A percentile compares a stretch with the other conserved stretches of the same genome.
Evolutionary conservation across 2,329 filamentous ascomycete genomes (phyloP).

Genomic region (Dactylellina haptotyla): DNA sequence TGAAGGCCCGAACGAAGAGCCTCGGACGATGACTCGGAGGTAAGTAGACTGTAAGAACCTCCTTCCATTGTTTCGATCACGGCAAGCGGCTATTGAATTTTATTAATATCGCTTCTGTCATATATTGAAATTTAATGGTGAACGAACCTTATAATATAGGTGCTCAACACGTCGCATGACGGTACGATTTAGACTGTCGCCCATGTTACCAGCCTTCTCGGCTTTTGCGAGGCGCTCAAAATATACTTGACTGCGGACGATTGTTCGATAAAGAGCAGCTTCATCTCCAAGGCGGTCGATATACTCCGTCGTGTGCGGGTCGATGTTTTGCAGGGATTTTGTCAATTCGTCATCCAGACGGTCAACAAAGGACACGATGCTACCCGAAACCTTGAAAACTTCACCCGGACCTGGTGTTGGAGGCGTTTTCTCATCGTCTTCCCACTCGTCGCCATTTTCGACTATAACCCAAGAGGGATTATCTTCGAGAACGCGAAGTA

Average conservation of each 20-base stretch:
- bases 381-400: slow-evolving; percentile 90
- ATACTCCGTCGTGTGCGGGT: slow-evolving; percentile 98
- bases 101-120: neutral
- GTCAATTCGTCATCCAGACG: slow-evolving; percentile 96
- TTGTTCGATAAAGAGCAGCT: slow-evolving; percentile 86
- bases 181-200: slow-evolving; percentile 83
- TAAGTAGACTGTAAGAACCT: slow-evolving; percentile 21
- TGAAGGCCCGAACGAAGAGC: slow-evolving; percentile 21
- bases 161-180: slow-evolving; percentile 95
- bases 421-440: slow-evolving; percentile 95
- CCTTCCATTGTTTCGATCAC: slow-evolving; percentile 49
- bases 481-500: slow-evolving; percentile 81
- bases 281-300: slow-evolving; percentile 95
- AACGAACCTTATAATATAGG: slow-evolving; percentile 90
- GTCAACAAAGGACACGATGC: slow-evolving; percentile 92
- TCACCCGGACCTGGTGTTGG: slow-evolving; percentile 76
- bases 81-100: slow-evolving; percentile 24
- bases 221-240: slow-evolving; percentile 82
- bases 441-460: slow-evolving; percentile 96
- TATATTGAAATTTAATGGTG: neutral
- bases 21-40: slow-evolving; percentile 75
- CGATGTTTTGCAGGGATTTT: slow-evolving; percentile 94
- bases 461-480: slow-evolving; percentile 85
- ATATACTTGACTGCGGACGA: slow-evolving; percentile 88
- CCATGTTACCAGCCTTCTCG: slow-evolving; percentile 76